Evolutionary conservation across 176 grass and related monocot genomes (phyloP).

Genomic region (Oryza glumipatula): DNA sequence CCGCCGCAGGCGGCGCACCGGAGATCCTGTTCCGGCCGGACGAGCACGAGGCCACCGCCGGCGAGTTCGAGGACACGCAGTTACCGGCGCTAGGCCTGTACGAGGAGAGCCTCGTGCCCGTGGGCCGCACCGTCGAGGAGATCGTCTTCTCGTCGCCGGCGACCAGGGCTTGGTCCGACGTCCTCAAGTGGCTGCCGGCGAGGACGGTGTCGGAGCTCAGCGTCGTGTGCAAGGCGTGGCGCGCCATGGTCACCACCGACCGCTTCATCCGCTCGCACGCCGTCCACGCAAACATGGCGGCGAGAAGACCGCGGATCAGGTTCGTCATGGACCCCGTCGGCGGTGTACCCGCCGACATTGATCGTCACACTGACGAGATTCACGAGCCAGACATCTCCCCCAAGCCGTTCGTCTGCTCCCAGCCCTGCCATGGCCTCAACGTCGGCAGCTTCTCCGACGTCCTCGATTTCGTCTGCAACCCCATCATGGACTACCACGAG

Average conservation of each 20-base stretch:
- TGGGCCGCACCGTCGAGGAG: background rate
- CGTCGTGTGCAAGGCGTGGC: background rate
- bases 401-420: background rate
- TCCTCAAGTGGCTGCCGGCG: constrained; percentile 8
- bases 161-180: background rate
- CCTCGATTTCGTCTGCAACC: constrained; percentile 33
- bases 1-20: background rate
- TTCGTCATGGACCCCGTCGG: background rate
- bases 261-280: background rate
- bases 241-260: background rate
- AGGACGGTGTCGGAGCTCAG: background rate
- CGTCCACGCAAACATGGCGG: background rate
- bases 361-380: background rate
- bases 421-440: constrained; percentile 16
- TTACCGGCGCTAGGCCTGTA: background rate
- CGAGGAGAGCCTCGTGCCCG: constrained; percentile 14
- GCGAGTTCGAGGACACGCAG: background rate
- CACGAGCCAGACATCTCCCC: background rate
- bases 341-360: background rate
- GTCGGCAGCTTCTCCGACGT: background rate
- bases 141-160: background rate
- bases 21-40: constrained; percentile 1
- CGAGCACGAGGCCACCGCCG: background rate
- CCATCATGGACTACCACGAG: background rate
- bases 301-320: background rate